phyloP scores from a whole-genome alignment of 192 early-diverging fungal species.

The Coemansia nantahalensis region DNA sequence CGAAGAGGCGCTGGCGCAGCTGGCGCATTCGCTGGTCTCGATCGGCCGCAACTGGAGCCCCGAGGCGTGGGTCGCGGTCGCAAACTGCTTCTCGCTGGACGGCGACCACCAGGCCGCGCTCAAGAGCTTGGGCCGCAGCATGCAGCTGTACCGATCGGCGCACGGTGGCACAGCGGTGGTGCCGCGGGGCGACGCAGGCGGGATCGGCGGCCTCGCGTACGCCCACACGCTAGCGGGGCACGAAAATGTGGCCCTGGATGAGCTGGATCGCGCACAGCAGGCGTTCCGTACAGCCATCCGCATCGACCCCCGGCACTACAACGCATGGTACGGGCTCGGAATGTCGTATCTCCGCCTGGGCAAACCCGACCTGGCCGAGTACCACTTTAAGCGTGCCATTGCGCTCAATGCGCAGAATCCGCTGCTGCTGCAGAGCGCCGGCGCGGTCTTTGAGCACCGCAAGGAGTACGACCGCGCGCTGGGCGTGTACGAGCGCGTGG shows the following conservation, averaged over 20 bases:
- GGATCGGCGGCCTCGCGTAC: slow-evolving; percentile 55
- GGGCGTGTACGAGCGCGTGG: slow-evolving; percentile 60
- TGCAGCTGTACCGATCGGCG: slow-evolving; percentile 53
- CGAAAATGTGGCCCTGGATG: slow-evolving; percentile 72
- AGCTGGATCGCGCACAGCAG: slow-evolving; percentile 69
- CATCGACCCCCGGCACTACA: slow-evolving; percentile 74
- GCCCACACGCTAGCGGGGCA: slow-evolving; percentile 84
- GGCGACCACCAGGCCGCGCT: slow-evolving; percentile 74
- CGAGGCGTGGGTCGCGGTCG: slow-evolving; percentile 79
- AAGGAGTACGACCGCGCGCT: slow-evolving; percentile 57
- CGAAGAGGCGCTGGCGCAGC: slow-evolving; percentile 65
- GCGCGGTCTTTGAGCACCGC: slow-evolving; percentile 67
- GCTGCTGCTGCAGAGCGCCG: slow-evolving; percentile 68
- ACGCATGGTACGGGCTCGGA: slow-evolving; percentile 86
- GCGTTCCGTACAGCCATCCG: slow-evolving; percentile 71
- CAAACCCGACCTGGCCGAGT: slow-evolving; percentile 69
- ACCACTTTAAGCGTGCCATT: slow-evolving; percentile 69
- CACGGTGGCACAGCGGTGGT: slow-evolving; percentile 19
- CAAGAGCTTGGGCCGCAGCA: slow-evolving; percentile 72
- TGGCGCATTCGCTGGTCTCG: slow-evolving; percentile 74
- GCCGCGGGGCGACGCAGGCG: slow-evolving; percentile 37
- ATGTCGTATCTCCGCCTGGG: slow-evolving; percentile 68
- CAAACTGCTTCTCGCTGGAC: slow-evolving; percentile 71
- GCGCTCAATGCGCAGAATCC: slow-evolving; percentile 71
- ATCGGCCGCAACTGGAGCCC: slow-evolving; percentile 63